Evolutionary conservation across 2,329 filamentous ascomycete genomes (phyloP), one percentile per base, ranked within the genome.

Genomic region (Colletotrichum magnum): DNA sequence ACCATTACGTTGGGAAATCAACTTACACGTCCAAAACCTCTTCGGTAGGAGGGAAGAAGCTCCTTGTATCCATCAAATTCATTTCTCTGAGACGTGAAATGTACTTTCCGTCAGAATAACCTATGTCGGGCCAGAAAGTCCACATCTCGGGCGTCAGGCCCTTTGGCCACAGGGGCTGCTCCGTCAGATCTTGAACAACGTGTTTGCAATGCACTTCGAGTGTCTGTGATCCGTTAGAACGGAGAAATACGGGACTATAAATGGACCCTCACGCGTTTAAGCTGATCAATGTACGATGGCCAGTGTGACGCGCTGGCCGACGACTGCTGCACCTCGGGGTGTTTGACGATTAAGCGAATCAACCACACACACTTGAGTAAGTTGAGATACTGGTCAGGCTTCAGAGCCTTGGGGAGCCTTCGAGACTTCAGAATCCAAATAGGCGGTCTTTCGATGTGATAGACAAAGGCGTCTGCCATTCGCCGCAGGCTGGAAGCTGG

Each of bases 341-440:
- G 64, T 16, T 58, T 47, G 18, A 51, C 21, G 15, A 75, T 72
- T n/a, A 48, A 64, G n/a, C 68, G 56, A 36, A 76, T 73, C 36
- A 80, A 67, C 76, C 77, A 80, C 4, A 80, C 59, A 36, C 78
- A 80, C 54, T 79, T 80, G 32, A 80, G 53, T 1, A 80, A 65
- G 28, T 74, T 79, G 51, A 80, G 18, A 47, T 78, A 80, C 58
- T 79, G 76, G 4, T 72, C 71, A 6, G 54, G 16, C 2, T 56
- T 52, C 4, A 72, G 72, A 18, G 70, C 65, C 16, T 72, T 72
- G 16, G 74, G 1, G 75, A 45, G 52, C 78, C 67, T 1, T 77
- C 77, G 10, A 66, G 54, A 5, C 48, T 39, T 1, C 32, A 32
- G 45, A 73, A 75, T 12, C 70, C 5, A 62, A 41, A 69, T 58